Conservation (phyloP, 2,329 filamentous ascomycete species). For the Grosmannia serpens region DNA sequence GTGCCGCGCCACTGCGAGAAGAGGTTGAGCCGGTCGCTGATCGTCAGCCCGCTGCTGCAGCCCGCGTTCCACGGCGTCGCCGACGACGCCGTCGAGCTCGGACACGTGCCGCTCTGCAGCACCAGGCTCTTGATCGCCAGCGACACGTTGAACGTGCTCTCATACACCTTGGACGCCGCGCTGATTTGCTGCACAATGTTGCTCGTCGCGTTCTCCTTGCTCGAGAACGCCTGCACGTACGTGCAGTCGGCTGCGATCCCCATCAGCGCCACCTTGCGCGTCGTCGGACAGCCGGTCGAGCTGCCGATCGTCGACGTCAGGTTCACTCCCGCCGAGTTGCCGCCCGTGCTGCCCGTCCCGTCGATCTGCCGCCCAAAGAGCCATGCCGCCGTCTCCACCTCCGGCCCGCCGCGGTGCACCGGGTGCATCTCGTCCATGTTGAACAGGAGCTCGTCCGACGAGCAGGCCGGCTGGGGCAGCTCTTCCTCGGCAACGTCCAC, state of each 20-base stretch:
- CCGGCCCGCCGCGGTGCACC: slow-evolving; percentile 42
- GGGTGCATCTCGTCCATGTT: slow-evolving; percentile 66
- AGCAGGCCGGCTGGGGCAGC: slow-evolving; percentile 39
- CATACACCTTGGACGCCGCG: slow-evolving; percentile 75
- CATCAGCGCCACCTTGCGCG: slow-evolving; percentile 83
- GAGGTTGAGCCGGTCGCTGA: slow-evolving; percentile 69
- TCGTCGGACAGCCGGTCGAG: slow-evolving; percentile 72
- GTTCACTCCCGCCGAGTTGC: slow-evolving; percentile 72
- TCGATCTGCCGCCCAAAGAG: slow-evolving; percentile 70
- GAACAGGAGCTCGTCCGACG: slow-evolving; percentile 65
- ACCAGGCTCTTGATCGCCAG: slow-evolving; percentile 81
- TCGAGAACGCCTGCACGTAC: slow-evolving; percentile 64
- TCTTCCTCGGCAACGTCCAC: neutral
- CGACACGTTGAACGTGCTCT: slow-evolving; percentile 87
- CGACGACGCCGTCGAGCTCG: slow-evolving; percentile 46
- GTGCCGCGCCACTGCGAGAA: slow-evolving; percentile 84
- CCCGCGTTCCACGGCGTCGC: slow-evolving; percentile 74
- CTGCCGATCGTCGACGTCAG: slow-evolving; percentile 68
- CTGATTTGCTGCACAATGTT: slow-evolving; percentile 82
- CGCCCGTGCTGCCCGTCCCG: slow-evolving; percentile 42
- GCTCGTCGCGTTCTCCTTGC: slow-evolving; percentile 48
- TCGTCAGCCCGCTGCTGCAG: slow-evolving; percentile 52
- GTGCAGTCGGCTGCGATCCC: slow-evolving; percentile 90
- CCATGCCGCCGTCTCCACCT: slow-evolving; percentile 25
- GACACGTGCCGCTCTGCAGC: slow-evolving; percentile 64